Percentiles rank a stretch among this genome's conserved stretches.
These are phyloP conservation scores for Phytopythium montanum DNA, from an alignment of 352 stramenopile species.

Conservation along the genomic window DNA sequence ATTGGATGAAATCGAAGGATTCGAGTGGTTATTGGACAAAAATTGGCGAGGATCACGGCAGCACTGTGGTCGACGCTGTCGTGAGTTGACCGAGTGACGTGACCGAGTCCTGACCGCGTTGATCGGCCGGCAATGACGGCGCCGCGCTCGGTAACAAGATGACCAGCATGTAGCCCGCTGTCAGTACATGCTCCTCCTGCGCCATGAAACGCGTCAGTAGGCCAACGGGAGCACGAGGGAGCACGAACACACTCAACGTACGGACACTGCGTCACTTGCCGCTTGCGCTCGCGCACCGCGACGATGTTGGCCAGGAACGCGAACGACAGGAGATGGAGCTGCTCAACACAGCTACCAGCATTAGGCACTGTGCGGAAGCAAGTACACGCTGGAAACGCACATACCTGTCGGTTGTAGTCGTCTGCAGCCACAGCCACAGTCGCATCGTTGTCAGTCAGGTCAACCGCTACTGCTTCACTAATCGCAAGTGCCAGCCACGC, in stretches of 20 bases:
- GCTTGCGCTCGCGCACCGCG: conserved; percentile 40
- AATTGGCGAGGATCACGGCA: neutral
- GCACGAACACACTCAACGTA: conserved; percentile 7
- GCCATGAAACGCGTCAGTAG: neutral
- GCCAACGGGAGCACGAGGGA: neutral
- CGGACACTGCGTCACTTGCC: conserved; percentile 25
- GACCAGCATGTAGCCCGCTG: no score
- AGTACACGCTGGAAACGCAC: neutral
- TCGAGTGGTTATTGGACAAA: conserved; percentile 5
- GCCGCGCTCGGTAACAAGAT: conserved; percentile 6
- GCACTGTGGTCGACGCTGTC: no score
- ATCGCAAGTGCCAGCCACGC: neutral
- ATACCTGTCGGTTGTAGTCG: conserved; percentile 48
- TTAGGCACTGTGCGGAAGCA: neutral
- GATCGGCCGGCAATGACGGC: conserved; percentile 6
- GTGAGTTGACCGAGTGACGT: neutral
- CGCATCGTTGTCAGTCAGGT: neutral
- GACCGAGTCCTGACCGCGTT: no score
- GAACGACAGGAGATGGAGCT: conserved; percentile 50
- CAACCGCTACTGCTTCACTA: neutral
- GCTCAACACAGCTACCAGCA: neutral
- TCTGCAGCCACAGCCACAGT: conserved; percentile 11
- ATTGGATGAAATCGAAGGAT: neutral
- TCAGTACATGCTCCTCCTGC: conserved; percentile 48
- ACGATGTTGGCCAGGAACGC: conserved; percentile 53